phyloP scores from a whole-genome alignment of 345 rosid species.

The Salix viminalis region DNA sequence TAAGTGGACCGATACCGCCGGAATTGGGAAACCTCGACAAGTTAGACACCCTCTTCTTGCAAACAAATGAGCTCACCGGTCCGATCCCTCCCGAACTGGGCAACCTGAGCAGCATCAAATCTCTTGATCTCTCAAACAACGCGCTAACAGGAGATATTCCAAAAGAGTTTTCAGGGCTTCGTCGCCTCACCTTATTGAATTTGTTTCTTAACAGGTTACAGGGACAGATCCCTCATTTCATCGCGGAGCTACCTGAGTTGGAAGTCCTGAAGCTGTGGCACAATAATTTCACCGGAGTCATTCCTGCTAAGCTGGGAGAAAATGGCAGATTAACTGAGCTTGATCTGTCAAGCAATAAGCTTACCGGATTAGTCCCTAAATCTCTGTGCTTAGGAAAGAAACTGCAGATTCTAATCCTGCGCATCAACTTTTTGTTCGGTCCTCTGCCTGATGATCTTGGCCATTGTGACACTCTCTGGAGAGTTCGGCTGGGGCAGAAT shows the following conservation, averaged over 20 bases:
- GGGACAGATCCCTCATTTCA: constrained; percentile 52
- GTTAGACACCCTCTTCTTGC: constrained; percentile 54
- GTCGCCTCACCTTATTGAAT: constrained; percentile 43
- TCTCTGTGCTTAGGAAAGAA: constrained; percentile 41
- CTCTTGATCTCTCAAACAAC: constrained; percentile 63
- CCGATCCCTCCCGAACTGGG: constrained; percentile 50
- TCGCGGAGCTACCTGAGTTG: constrained; percentile 46
- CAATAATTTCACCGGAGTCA: constrained; percentile 64
- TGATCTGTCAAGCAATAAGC: constrained; percentile 70
- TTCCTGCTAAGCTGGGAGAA: constrained; percentile 52
- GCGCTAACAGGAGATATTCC: constrained; percentile 58
- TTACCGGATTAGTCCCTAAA: constrained; percentile 57
- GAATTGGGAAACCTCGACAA: constrained; percentile 48
- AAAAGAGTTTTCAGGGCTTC: constrained; percentile 36
- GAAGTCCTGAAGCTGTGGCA: constrained; percentile 52
- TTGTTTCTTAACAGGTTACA: constrained; percentile 60
- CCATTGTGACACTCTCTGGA: constrained; percentile 39
- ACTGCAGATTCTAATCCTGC: constrained; percentile 42
- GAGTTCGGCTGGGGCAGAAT: constrained; percentile 62
- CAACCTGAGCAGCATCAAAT: constrained; percentile 43
- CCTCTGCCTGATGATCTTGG: constrained; percentile 56
- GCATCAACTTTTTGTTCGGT: constrained; percentile 60
- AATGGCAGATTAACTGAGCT: constrained; percentile 46
- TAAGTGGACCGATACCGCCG: constrained; percentile 47
- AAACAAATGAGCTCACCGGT: constrained; percentile 46